phyloP scores from a whole-genome alignment of 1,284 basidiomycete genomes.

The Clitocybe nebularis region DNA sequence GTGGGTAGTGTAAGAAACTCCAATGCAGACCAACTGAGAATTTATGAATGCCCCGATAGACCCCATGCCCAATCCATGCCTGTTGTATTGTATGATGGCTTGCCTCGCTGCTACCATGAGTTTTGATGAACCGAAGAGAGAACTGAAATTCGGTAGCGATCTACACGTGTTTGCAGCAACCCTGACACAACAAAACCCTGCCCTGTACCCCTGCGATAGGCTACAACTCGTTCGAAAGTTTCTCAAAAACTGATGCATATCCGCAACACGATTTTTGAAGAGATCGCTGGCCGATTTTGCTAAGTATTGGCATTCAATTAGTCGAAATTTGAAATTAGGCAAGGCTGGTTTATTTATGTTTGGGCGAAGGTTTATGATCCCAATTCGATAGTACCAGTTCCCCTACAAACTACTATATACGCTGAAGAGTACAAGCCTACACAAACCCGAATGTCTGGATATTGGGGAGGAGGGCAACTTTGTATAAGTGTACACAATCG shows the following conservation, averaged over 20 bases:
- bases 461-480: no score
- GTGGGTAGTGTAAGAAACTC: background rate
- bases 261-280: background rate
- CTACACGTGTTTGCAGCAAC: background rate
- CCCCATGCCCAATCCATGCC: no score
- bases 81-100: constrained; percentile 15
- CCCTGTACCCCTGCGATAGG: background rate
- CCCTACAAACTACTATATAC: no score
- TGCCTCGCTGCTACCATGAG: constrained; percentile 18
- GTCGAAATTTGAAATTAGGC: no score
- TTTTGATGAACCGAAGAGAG: constrained; percentile 7
- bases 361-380: no score
- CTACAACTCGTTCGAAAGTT: background rate
- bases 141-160: background rate
- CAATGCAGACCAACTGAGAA: constrained; percentile 1
- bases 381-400: no score
- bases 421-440: no score
- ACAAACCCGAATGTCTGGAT: no score
- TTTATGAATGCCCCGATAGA: constrained; percentile 1
- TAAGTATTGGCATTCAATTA: background rate
- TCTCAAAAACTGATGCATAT: background rate
- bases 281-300: background rate
- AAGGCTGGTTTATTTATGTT: no score
- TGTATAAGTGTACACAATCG: no score
- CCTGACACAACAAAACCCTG: background rate